phyloP scores from a whole-genome alignment of 345 rosid genomes.

The Euphorbia pulcherrima region DNA sequence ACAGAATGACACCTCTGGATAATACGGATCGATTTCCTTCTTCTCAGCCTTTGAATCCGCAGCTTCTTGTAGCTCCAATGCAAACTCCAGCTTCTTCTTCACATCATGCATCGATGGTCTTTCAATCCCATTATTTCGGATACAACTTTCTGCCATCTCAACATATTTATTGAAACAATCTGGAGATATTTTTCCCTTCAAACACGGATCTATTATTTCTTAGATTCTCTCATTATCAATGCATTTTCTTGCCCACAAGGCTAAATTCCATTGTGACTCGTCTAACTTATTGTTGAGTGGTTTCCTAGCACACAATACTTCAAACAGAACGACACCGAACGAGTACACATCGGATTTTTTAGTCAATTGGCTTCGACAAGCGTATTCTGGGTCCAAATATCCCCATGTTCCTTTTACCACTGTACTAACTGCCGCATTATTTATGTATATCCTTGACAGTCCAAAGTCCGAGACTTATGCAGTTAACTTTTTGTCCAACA shows the following conservation, averaged over 20 bases:
- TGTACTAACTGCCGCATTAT: slow-evolving; percentile 3
- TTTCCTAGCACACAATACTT: slow-evolving; percentile 8
- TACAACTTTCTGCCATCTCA: slow-evolving; percentile 13
- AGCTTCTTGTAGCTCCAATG: slow-evolving; percentile 12
- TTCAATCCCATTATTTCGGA: background rate
- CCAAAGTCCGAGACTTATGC: slow-evolving; percentile 19
- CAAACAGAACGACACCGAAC: slow-evolving; percentile 17
- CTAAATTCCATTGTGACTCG: background rate
- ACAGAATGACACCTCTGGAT: slow-evolving; percentile 6
- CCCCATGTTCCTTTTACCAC: slow-evolving; percentile 4
- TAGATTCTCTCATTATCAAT: slow-evolving; percentile 1
- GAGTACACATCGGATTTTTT: slow-evolving; percentile 10
- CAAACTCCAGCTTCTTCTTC: slow-evolving; percentile 5
- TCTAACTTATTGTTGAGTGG: background rate
- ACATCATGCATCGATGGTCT: slow-evolving; percentile 17
- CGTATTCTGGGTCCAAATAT: slow-evolving; percentile 19
- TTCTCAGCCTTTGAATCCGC: slow-evolving; percentile 8
- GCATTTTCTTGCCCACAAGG: background rate
- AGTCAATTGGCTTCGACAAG: slow-evolving; percentile 17
- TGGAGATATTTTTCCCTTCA: slow-evolving; percentile 15
- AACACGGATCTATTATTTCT: slow-evolving; percentile 7
- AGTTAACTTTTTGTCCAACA: slow-evolving; percentile 8
- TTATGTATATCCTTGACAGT: background rate
- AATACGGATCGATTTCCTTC: background rate
- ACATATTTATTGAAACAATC: slow-evolving; percentile 14